These are phyloP conservation scores for Tuber borchii DNA, from an alignment of 495 filamentous ascomycete genomes.

Conservation along the genomic window DNA sequence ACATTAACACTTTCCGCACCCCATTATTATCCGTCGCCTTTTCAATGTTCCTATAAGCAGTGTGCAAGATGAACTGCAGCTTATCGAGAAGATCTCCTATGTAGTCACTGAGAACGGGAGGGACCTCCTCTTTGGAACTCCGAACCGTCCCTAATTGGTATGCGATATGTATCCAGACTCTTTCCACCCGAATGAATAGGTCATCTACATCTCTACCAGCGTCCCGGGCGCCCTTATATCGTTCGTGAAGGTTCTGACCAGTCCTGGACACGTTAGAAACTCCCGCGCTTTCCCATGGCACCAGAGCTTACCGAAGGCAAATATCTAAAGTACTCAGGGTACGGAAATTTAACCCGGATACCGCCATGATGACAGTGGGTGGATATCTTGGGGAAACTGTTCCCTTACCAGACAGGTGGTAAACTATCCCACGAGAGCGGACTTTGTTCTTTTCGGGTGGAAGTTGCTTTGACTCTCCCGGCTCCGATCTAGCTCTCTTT, in stretches of 20 bases:
- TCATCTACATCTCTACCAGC: slow-evolving; percentile 40
- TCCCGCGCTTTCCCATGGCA: neutral
- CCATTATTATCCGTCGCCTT: slow-evolving; percentile 24
- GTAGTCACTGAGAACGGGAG: slow-evolving; percentile 42
- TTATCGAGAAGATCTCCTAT: slow-evolving; percentile 41
- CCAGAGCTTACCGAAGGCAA: slow-evolving; percentile 23
- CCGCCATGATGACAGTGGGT: neutral
- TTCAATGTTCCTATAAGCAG: slow-evolving; percentile 36
- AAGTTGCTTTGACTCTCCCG: too few relatives aligned
- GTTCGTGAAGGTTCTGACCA: slow-evolving; percentile 16
- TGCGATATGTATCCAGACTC: slow-evolving; percentile 42
- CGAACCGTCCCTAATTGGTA: slow-evolving; percentile 44
- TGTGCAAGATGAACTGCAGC: slow-evolving; percentile 41
- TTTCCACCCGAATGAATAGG: slow-evolving; percentile 42
- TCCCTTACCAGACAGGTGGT: too few relatives aligned
- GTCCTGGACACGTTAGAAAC: slow-evolving; percentile 6
- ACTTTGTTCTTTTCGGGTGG: too few relatives aligned
- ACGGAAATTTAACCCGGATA: slow-evolving; percentile 10
- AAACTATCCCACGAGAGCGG: too few relatives aligned
- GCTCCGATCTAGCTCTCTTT: too few relatives aligned
- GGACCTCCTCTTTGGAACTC: slow-evolving; percentile 41
- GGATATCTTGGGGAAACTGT: too few relatives aligned
- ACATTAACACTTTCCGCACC: slow-evolving; percentile 10
- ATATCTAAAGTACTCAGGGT: slow-evolving; percentile 8
- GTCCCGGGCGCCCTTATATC: slow-evolving; percentile 27